Conservation (phyloP, 2,329 filamentous ascomycete species). For the Pseudocercospora eumusae region DNA sequence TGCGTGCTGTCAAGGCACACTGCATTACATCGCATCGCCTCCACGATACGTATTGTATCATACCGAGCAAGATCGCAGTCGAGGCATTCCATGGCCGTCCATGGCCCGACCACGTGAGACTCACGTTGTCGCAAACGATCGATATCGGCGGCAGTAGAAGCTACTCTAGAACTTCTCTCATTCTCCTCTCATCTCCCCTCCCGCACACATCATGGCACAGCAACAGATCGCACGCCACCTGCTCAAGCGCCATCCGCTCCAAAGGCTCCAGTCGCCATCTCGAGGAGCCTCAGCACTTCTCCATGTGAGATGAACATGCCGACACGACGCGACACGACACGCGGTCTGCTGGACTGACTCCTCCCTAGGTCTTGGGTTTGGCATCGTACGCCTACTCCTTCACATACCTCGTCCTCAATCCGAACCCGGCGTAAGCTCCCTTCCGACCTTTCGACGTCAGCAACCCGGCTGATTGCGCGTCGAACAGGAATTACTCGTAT, state of each 20-base stretch:
- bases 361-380: constrained; percentile 41
- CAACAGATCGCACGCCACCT: constrained; percentile 30
- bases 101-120: not conserved
- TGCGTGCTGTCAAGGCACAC: no score
- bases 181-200: not conserved
- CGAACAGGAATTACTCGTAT: constrained; percentile 58
- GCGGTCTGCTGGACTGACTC: constrained; percentile 11
- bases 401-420: constrained; percentile 43
- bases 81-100: no score
- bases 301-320: constrained; percentile 48
- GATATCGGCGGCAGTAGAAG: not conserved
- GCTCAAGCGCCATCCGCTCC: constrained; percentile 59
- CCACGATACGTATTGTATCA: no score
- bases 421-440: constrained; percentile 41
- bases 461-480: constrained; percentile 18
- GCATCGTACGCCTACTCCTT: constrained; percentile 50
- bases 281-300: constrained; percentile 63
- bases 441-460: not conserved
- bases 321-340: no score
- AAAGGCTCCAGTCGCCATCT: constrained; percentile 66
- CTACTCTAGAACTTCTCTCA: no score
- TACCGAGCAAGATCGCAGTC: no score
- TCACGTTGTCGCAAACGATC: not conserved
- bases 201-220: not conserved
- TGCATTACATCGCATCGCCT: no score